Base-by-base conservation (phyloP, 2,329 filamentous ascomycete species). In the Myriosclerotinia duriaeana region DNA sequence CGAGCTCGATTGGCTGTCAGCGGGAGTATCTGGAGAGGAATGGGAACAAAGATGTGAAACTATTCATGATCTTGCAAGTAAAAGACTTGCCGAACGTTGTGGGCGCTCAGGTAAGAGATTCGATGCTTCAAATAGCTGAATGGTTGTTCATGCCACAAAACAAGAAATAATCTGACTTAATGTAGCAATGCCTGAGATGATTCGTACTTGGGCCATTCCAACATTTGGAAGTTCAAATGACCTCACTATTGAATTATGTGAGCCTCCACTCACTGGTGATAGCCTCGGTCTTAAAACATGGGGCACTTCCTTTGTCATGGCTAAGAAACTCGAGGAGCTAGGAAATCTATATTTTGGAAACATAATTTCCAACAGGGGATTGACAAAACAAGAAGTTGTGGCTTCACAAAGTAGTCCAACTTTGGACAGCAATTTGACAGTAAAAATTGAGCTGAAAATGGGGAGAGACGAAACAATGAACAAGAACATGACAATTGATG, bases 271-370 rank as follows among this genome's bases (percentile, higher is more conserved):
- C 66, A 96, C 92, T 0, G 90, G 90, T 8, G 94, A 97, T 77
- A 90, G 91, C 67, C 82, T 98, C 22, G 95, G 95, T 1, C 84
- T 96, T 77, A 98, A 99, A 78, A 99, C 95, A 0, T 98, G 95
- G 95, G 92, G 91, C 0, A 94, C 93, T 0, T 94, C 93, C 0
- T 96, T 93, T 74, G 84, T 96, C 2, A 86, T 98, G 5, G 90
- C 94, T 0, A 89, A 86, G 71, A 87, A 90, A 34, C 84, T 98
- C 36, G 80, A 80, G 26, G 50, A 78, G 75, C 9, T 77, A 76
- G 53, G 80, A 77, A 62, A 46, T 2, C 46, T 67, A 6, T 69
- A 72, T 53, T 69, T 75, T 38, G 53, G 58, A 22, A 55, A 69
- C 17, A 78, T 80, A 0, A 78, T 87, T 38, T 73, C 22, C 48